Evolutionary conservation across 306 rosid genomes (phyloP).

Genomic region (Trichosanthes cucumerina): DNA sequence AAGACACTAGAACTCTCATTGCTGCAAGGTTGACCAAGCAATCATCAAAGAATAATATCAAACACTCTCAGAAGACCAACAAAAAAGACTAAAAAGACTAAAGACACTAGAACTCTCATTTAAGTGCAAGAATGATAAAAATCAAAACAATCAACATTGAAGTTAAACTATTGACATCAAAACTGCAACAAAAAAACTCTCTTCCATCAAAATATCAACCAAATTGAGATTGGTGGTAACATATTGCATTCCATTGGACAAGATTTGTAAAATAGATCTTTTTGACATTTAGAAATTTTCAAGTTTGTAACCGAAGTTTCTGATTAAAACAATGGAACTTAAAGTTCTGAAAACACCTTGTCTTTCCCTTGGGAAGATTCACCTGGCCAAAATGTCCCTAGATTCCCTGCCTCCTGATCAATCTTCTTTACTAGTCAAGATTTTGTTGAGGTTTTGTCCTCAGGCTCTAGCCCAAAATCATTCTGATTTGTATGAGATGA

Average conservation of each 20-base stretch:
- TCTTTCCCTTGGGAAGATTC: constrained; percentile 83
- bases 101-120: neutral
- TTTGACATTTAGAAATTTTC: constrained; percentile 1
- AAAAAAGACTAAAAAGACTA: neutral
- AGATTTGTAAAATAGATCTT: constrained; percentile 28
- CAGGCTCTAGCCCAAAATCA: constrained; percentile 40
- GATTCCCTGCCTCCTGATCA: constrained; percentile 94
- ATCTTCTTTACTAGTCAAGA: constrained; percentile 87
- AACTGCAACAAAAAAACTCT: neutral
- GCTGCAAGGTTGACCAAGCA: neutral
- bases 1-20: no score
- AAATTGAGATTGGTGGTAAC: neutral
- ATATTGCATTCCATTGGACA: neutral
- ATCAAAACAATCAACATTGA: neutral
- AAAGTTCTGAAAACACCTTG: constrained; percentile 48
- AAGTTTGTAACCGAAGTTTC: neutral
- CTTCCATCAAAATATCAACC: neutral
- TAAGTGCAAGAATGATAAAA: neutral
- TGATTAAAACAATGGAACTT: neutral
- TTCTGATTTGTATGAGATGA: constrained; percentile 24
- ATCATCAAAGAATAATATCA: constrained; percentile 9
- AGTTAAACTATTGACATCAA: neutral
- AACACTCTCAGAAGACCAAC: neutral
- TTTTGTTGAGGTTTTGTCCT: constrained; percentile 71
- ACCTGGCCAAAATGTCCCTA: constrained; percentile 96